These are phyloP conservation scores for Annulohypoxylon maeteangense DNA, from an alignment of 495 filamentous ascomycete genomes.

Conservation along the genomic window DNA sequence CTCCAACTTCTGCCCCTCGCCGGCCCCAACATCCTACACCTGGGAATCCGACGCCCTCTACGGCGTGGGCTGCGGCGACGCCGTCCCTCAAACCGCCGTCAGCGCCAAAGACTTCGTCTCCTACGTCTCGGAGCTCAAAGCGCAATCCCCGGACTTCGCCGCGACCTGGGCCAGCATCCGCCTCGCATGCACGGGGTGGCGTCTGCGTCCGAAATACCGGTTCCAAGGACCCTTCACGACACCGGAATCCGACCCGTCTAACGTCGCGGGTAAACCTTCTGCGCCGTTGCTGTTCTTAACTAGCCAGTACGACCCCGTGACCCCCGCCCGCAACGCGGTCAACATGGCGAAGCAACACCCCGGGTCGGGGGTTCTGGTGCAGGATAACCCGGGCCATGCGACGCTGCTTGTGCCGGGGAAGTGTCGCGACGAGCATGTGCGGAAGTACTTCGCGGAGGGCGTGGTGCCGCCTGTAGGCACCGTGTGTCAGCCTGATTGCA, in stretches of 20 bases:
- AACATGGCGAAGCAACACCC: conserved; percentile 41
- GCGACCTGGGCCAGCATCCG: conserved; percentile 65
- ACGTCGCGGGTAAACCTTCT: conserved; percentile 20
- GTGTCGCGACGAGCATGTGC: conserved; percentile 40
- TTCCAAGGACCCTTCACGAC: conserved; percentile 48
- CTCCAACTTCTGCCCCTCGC: conserved; percentile 24
- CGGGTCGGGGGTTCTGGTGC: conserved; percentile 43
- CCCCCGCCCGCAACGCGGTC: conserved; percentile 46
- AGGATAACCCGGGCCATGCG: conserved; percentile 46
- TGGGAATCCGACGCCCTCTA: conserved; percentile 33
- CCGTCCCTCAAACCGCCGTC: conserved; percentile 47
- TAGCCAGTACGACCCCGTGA: conserved; percentile 47
- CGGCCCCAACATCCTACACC: conserved; percentile 10
- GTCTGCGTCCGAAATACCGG: conserved; percentile 38
- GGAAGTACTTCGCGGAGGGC: conserved; percentile 45
- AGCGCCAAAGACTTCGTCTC: conserved; percentile 52
- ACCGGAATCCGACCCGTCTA: conserved; percentile 12
- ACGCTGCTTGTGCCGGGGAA: conserved; percentile 34
- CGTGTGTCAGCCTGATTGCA: conserved; percentile 42
- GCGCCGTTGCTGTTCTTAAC: conserved; percentile 50
- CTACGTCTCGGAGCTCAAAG: conserved; percentile 53
- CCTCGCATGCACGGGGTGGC: conserved; percentile 65
- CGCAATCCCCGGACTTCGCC: conserved; percentile 60
- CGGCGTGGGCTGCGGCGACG: conserved; percentile 71
- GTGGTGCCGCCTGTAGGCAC: conserved; percentile 43